Percentiles rank a stretch among this genome's conserved stretches.
These are phyloP conservation scores for Clonostachys byssicola DNA, from an alignment of 2,329 filamentous ascomycete genomes.

Conservation along the genomic window DNA sequence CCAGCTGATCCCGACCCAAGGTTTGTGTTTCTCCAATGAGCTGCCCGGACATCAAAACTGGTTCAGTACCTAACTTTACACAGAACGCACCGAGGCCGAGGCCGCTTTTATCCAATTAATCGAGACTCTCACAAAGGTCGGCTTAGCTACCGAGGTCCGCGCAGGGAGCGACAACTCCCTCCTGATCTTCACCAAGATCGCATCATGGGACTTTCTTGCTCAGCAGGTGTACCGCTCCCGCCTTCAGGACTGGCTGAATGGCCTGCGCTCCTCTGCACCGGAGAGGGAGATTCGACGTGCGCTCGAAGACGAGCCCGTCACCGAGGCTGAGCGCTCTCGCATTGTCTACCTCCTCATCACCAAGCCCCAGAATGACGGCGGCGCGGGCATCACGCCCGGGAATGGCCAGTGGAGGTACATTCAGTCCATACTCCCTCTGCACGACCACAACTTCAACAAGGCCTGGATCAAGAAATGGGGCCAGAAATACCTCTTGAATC, in stretches of 20 bases:
- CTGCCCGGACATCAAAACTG: constrained; percentile 1
- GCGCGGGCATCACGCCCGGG: constrained; percentile 70
- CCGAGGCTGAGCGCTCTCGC: constrained; percentile 82
- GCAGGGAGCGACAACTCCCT: constrained; percentile 71
- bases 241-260: constrained; percentile 91
- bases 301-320: constrained; percentile 71
- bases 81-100: constrained; percentile 67
- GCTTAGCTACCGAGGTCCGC: constrained; percentile 85
- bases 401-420: constrained; percentile 70
- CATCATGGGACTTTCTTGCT: constrained; percentile 69
- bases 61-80: neutral
- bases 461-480: constrained; percentile 73
- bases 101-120: constrained; percentile 76
- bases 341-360: constrained; percentile 85
- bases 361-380: constrained; percentile 67
- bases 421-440: constrained; percentile 71
- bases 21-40: constrained; percentile 33
- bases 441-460: constrained; percentile 72
- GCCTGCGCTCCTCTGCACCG: constrained; percentile 74
- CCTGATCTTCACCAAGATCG: constrained; percentile 78
- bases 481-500: constrained; percentile 63
- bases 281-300: constrained; percentile 65
- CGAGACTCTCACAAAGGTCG: constrained; percentile 68
- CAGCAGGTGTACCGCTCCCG: constrained; percentile 82
- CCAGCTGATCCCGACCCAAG: constrained; percentile 67